Percentiles rank a stretch among this genome's conserved stretches.
Conservation (phyloP, 352 stramenopile species). For the Nannochloropsis limnetica region DNA sequence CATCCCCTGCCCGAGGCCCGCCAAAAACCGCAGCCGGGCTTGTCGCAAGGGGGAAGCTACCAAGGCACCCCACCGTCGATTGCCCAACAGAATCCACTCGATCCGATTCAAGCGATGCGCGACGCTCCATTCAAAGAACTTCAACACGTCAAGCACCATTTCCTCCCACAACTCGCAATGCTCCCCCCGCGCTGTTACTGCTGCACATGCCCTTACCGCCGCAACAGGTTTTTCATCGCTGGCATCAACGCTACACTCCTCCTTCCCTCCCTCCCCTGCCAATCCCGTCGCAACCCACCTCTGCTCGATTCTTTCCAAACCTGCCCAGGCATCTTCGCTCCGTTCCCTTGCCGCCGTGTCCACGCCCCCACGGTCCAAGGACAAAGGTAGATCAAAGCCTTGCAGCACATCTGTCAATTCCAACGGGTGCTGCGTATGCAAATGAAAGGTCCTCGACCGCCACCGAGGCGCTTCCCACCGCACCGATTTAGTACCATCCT, state of each 20-base stretch:
- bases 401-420: conserved; percentile 53
- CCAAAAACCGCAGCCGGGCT: conserved; percentile 40
- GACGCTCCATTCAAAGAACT: conserved; percentile 50
- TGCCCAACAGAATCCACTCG: conserved; percentile 49
- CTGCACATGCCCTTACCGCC: conserved; percentile 20
- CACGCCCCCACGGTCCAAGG: neutral
- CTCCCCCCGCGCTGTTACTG: conserved; percentile 9
- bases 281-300: neutral
- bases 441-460: conserved; percentile 43
- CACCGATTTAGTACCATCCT: neutral
- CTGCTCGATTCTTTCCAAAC: neutral
- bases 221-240: neutral
- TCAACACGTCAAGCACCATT: conserved; percentile 46
- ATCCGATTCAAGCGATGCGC: conserved; percentile 49
- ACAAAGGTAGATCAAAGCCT: conserved; percentile 44
- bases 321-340: neutral
- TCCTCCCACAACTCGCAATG: conserved; percentile 46
- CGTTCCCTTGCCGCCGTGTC: neutral
- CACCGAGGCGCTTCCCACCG: conserved; percentile 42
- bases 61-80: conserved; percentile 40
- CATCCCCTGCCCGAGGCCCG: conserved; percentile 43
- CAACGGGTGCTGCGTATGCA: conserved; percentile 53
- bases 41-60: conserved; percentile 34
- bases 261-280: neutral
- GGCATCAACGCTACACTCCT: neutral